Percentiles rank a stretch among this genome's conserved stretches.
phyloP scores from a whole-genome alignment of 805 yeast genomes.

The Kluyveromyces nonfermentans region DNA sequence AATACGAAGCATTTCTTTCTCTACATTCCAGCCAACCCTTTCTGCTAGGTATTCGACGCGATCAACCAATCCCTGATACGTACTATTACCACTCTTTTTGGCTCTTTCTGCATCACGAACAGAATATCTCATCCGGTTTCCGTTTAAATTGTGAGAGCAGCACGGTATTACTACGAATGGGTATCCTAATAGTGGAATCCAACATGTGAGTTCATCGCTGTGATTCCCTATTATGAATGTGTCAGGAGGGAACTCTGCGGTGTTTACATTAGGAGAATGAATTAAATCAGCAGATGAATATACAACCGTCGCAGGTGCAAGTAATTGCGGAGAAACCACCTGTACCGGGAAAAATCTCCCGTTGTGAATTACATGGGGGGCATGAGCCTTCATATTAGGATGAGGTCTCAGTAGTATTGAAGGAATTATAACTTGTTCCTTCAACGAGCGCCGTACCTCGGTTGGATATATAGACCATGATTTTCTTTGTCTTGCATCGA shows the following conservation, averaged over 20 bases:
- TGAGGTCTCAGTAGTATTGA: conserved; percentile 59
- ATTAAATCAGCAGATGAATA: conserved; percentile 33
- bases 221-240: conserved; percentile 91
- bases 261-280: conserved; percentile 45
- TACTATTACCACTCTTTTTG: conserved; percentile 34
- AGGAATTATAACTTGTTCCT: conserved; percentile 81
- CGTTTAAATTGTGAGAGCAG: conserved; percentile 81
- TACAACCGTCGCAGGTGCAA: conserved; percentile 37
- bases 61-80: conserved; percentile 79
- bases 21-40: conserved; percentile 73
- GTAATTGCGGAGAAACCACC: conserved; percentile 18
- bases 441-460: conserved; percentile 46
- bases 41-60: conserved; percentile 65
- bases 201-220: conserved; percentile 88
- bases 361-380: conserved; percentile 49
- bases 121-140: conserved; percentile 60
- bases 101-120: conserved; percentile 27
- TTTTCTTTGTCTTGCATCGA: conserved; percentile 83
- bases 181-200: conserved; percentile 82
- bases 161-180: conserved; percentile 93
- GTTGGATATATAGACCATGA: conserved; percentile 75
- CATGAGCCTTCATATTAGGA: conserved; percentile 45
- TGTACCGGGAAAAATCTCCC: conserved; percentile 39
- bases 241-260: conserved; percentile 55
- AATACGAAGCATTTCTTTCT: conserved; percentile 79